A percentile compares a stretch with the other conserved stretches of the same genome.
Evolutionary conservation across 768 basidiomycete genomes (phyloP).

Genomic region (Lentinus tigrinus): DNA sequence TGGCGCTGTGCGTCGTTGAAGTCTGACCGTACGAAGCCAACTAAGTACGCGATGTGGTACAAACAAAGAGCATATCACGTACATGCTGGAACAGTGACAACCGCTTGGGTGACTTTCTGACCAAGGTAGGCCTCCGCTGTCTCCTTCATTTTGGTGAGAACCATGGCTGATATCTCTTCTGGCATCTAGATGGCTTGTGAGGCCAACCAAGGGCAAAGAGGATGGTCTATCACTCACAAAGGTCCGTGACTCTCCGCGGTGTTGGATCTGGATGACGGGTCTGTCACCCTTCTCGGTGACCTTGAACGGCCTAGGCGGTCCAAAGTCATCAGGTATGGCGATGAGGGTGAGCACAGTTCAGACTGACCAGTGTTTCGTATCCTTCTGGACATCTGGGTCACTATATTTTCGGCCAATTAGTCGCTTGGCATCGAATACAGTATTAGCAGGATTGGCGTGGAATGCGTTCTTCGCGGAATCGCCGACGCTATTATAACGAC

Average conservation of each 20-base stretch:
- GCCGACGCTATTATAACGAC: constrained; percentile 52
- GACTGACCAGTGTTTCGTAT: constrained; percentile 26
- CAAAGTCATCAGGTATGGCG: too few species aligned
- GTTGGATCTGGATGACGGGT: constrained; percentile 48
- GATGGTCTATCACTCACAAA: constrained; percentile 32
- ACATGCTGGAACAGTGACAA: constrained; percentile 46
- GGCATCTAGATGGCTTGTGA: constrained; percentile 25
- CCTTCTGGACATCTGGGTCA: constrained; percentile 71
- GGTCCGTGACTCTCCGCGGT: constrained; percentile 44
- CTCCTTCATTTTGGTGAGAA: constrained; percentile 47
- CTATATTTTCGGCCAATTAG: constrained; percentile 81
- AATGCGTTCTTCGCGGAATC: constrained; percentile 93
- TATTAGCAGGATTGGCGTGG: constrained; percentile 84
- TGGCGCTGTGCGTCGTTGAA: constrained; percentile 49
- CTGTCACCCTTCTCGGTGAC: constrained; percentile 38
- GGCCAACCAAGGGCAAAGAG: neutral
- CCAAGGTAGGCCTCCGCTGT: constrained; percentile 48
- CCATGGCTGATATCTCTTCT: constrained; percentile 45
- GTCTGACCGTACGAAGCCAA: constrained; percentile 36
- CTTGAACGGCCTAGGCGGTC: constrained; percentile 29
- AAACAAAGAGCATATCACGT: neutral
- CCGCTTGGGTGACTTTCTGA: constrained; percentile 43
- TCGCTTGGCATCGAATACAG: constrained; percentile 92
- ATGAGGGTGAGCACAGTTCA: constrained; percentile 28
- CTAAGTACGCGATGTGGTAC: constrained; percentile 1